Conservation (phyloP, 495 filamentous ascomycete species). For the Penicillium nucicola region DNA sequence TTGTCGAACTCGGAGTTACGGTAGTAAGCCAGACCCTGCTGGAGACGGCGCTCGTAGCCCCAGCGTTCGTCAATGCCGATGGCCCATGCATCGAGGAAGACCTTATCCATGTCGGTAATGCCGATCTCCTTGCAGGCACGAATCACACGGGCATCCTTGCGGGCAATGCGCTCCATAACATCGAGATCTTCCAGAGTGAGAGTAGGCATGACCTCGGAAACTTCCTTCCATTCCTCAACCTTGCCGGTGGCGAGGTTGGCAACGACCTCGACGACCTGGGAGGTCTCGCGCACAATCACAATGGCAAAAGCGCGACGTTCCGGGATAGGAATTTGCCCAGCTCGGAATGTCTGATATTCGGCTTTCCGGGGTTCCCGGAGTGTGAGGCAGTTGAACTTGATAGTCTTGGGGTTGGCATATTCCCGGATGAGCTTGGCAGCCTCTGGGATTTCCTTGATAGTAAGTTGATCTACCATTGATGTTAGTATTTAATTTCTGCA, state of each 20-base stretch:
- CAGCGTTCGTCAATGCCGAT: constrained; percentile 40
- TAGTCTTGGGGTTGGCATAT: constrained; percentile 27
- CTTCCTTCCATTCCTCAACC: constrained; percentile 67
- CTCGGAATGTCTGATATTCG: constrained; percentile 73
- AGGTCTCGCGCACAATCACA: constrained; percentile 25
- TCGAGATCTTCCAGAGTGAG: constrained; percentile 88
- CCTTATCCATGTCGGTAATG: constrained; percentile 82
- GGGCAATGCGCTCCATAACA: constrained; percentile 71
- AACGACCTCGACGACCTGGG: constrained; percentile 67
- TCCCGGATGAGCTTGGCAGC: constrained; percentile 32
- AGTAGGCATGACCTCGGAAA: constrained; percentile 75
- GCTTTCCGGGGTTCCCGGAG: constrained; percentile 76
- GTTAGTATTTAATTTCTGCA: not conserved
- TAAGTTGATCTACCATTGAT: constrained; percentile 25
- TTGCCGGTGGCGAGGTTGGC: constrained; percentile 66
- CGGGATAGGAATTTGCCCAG: constrained; percentile 43
- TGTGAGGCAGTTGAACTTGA: constrained; percentile 83
- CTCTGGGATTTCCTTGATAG: constrained; percentile 31
- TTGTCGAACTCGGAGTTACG: constrained; percentile 47
- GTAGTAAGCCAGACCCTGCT: constrained; percentile 39
- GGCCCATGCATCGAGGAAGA: constrained; percentile 66
- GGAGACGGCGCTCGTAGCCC: constrained; percentile 38
- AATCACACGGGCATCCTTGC: constrained; percentile 77
- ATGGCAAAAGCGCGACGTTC: constrained; percentile 34
- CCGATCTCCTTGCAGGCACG: constrained; percentile 81